phyloP scores from a whole-genome alignment of 148 eudicot genomes.

The Suaeda aralocaspica region DNA sequence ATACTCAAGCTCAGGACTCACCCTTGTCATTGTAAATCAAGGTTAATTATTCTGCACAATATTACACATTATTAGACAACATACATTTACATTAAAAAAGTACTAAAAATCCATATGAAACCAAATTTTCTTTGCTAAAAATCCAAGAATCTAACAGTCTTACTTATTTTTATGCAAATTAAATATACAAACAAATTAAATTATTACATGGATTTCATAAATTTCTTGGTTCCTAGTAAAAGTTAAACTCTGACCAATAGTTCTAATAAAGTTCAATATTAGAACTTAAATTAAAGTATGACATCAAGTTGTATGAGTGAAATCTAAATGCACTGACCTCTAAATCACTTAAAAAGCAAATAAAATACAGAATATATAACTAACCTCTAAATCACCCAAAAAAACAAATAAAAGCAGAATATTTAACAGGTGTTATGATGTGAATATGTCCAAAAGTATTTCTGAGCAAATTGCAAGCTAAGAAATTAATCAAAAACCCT shows the following conservation, averaged over 20 bases:
- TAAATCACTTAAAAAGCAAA: too few relatives aligned
- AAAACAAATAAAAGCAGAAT: too few relatives aligned
- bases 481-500: neutral
- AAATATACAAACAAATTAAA: neutral
- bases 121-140: neutral
- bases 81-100: neutral
- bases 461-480: neutral
- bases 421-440: neutral
- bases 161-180: neutral
- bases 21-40: slow-evolving; percentile 65
- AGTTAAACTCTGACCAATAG: neutral
- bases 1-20: slow-evolving; percentile 73
- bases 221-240: too few relatives aligned
- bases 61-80: neutral
- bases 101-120: neutral
- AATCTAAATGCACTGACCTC: too few relatives aligned
- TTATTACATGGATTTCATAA: too few relatives aligned
- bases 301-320: too few relatives aligned
- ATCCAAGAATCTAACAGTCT: neutral
- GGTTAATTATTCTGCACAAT: slow-evolving; percentile 16
- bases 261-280: too few relatives aligned
- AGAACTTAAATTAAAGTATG: too few relatives aligned
- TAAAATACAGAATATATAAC: too few relatives aligned
- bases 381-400: too few relatives aligned
- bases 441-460: too few relatives aligned